Evolutionary conservation across 176 grass and related monocot genomes (phyloP).

Genomic region (Oryza brachyantha): DNA sequence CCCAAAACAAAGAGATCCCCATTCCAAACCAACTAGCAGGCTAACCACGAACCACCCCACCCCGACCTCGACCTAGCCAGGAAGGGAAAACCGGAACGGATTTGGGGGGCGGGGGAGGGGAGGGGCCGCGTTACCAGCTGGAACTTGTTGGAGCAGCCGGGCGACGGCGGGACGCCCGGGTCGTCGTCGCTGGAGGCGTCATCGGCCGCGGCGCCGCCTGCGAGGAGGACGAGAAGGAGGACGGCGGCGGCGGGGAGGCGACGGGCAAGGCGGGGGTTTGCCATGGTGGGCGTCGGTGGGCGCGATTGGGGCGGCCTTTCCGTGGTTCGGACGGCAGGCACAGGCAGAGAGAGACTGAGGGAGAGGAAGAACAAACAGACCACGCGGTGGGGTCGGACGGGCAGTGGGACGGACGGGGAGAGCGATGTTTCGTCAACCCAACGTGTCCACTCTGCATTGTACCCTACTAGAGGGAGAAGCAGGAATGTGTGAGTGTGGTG

Average conservation of each 20-base stretch:
- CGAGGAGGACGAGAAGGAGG: constrained; percentile 43
- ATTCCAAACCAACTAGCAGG: not conserved
- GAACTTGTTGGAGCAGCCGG: constrained; percentile 87
- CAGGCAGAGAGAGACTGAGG: no score
- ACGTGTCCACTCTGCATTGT: no score
- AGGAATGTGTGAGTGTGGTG: no score
- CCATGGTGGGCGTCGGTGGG: constrained; percentile 28
- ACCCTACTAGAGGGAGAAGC: no score
- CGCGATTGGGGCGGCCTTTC: not conserved
- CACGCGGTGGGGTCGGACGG: not conserved
- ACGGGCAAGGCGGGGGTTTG: not conserved
- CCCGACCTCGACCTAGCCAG: not conserved
- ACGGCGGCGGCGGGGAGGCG: not conserved
- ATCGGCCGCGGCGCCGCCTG: constrained; percentile 39
- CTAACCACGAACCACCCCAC: not conserved
- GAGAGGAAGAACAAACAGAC: not conserved
- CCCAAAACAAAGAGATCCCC: not conserved
- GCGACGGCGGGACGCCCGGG: constrained; percentile 47
- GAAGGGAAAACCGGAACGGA: not conserved
- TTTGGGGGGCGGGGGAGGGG: no score
- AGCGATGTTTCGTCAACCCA: no score
- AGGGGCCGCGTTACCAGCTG: constrained; percentile 63
- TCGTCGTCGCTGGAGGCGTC: constrained; percentile 70
- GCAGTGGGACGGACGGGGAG: not conserved
- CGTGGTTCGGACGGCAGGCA: not conserved